Conservation (phyloP, 106 monocot genomes). For the Dioscorea dumetorum region DNA sequence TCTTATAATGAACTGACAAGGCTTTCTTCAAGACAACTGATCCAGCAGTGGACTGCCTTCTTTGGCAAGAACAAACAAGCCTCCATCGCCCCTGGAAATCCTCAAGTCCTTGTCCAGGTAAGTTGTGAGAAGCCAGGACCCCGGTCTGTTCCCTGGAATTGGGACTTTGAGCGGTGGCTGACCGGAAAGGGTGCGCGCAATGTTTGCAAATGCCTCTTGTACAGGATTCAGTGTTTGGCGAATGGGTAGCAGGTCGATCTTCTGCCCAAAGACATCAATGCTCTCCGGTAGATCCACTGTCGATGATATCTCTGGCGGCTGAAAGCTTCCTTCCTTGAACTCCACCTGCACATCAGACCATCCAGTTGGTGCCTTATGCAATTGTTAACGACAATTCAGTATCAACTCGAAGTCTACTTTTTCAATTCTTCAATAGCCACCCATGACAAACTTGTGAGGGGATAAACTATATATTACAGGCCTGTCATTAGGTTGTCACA, state of each 20-base stretch:
- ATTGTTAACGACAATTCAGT: too few species aligned
- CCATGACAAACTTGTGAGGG: too few species aligned
- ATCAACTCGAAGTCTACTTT: too few species aligned
- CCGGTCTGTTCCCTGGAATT: conserved; percentile 46
- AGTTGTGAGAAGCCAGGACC: conserved; percentile 80
- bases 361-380: too few species aligned
- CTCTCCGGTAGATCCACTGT: conserved; percentile 49
- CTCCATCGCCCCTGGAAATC: conserved; percentile 89
- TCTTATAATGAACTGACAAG: too few species aligned
- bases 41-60: conserved; percentile 81
- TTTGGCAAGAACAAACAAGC: conserved; percentile 79
- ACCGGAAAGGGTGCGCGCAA: conserved; percentile 55
- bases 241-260: conserved; percentile 49
- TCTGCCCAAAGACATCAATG: conserved; percentile 66
- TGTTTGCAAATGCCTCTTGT: conserved; percentile 45
- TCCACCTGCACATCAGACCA: conserved; percentile 37
- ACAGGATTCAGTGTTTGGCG: conserved; percentile 51
- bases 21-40: conserved; percentile 27
- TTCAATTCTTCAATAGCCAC: too few species aligned
- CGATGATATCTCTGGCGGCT: conserved; percentile 67
- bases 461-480: too few species aligned
- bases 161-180: conserved; percentile 76
- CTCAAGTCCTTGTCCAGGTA: conserved; percentile 84
- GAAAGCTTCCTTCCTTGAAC: conserved; percentile 69
- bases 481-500: too few species aligned